phyloP scores from a whole-genome alignment of 345 rosid genomes.

The Salix koriyanagi region DNA sequence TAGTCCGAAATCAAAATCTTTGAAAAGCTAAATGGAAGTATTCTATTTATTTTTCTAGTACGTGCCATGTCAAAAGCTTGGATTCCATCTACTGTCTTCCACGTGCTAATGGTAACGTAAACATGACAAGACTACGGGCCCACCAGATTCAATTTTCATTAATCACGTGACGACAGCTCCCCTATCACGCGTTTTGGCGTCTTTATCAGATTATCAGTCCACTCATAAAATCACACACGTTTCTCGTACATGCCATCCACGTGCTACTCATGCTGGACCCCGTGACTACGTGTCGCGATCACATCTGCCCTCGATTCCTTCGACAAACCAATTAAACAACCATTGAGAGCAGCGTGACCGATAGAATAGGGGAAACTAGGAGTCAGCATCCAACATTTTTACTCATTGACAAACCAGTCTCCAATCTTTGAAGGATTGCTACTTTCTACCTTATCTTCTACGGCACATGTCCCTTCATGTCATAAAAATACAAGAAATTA shows the following conservation, averaged over 20 bases:
- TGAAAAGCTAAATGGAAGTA: not conserved
- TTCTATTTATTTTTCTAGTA: too few relatives aligned
- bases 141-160: not conserved
- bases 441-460: not conserved
- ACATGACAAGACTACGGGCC: not conserved
- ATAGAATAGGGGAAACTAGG: not conserved
- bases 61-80: too few relatives aligned
- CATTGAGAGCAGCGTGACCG: too few relatives aligned
- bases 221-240: conserved; percentile 6
- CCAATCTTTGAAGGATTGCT: not conserved
- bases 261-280: conserved; percentile 1
- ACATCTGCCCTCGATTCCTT: not conserved
- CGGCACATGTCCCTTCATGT: not conserved
- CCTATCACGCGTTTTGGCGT: conserved; percentile 28
- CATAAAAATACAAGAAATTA: not conserved
- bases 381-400: not conserved
- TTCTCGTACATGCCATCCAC: conserved; percentile 18
- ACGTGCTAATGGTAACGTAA: not conserved
- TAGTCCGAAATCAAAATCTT: not conserved
- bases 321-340: not conserved
- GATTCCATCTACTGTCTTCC: not conserved
- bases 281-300: conserved; percentile 9
- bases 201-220: not conserved
- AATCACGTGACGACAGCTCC: conserved; percentile 9
- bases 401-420: not conserved